Base-by-base conservation (phyloP, 2,329 filamentous ascomycete species). In the Diaporthe ilicicola region DNA sequence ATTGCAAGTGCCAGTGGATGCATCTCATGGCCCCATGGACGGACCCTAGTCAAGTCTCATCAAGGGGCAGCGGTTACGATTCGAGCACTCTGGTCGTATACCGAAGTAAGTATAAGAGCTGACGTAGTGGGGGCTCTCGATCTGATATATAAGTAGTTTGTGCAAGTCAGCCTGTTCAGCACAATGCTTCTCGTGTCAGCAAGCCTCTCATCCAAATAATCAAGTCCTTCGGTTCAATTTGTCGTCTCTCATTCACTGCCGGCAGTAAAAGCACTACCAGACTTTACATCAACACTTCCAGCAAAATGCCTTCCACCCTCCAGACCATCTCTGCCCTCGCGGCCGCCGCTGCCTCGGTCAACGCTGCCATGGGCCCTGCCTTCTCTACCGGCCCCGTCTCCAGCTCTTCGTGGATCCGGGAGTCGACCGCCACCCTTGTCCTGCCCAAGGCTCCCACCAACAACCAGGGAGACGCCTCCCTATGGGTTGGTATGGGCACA, bases 401-500 rank as follows among this genome's bases (percentile, higher is more conserved):
- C 5, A 72, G 74, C 46, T 73, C 78, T 75, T 80, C 81, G 0
- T 86, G 79, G 75, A 85, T 86, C 74, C 78, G 81, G 32, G 82
- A 84, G 71, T 78, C 84, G 4, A 82, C 78, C 19, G 82, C 84
- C 1, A 86, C 83, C 7, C 78, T 86, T 19, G 75, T 83, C 19
- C 77, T 85, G 4, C 84, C 84, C 4, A 75, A 79, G 0, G 74
- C 76, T 1, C 83, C 84, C 1, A 80, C 75, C 42, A 78, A 79
- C 44, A 79, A 78, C 48, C 76, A 76, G 6, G 82, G 82, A 37
- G 78, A 80, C 67, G 74, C 81, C 24, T 83, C 82, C 78, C 69
- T 86, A 22, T 86, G 84, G 84, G 82, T 85, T 19, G 84, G 84
- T 15, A 85, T 85, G 83, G 84, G 83, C 4, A 85, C 83, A 5